These are phyloP conservation scores for Dimocarpus longan DNA, from an alignment of 345 rosid species.

Conservation along the genomic window DNA sequence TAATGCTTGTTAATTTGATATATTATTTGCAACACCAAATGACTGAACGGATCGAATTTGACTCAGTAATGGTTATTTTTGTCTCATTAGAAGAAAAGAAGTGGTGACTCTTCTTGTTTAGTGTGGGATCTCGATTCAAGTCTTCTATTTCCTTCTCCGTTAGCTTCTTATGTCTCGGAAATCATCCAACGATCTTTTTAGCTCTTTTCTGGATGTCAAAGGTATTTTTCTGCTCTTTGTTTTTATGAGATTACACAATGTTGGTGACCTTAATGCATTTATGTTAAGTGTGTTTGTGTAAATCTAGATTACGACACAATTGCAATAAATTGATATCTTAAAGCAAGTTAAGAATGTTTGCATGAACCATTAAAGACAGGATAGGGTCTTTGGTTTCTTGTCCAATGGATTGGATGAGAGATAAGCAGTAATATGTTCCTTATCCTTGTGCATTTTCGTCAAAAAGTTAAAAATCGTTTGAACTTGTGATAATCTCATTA, in stretches of 20 bases:
- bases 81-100: conserved; percentile 40
- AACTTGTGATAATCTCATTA: background rate
- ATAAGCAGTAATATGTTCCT: too few relatives aligned
- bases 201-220: conserved; percentile 72
- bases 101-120: conserved; percentile 39
- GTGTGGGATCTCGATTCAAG: conserved; percentile 91
- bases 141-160: conserved; percentile 78
- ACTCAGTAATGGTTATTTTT: conserved; percentile 4
- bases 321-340: background rate
- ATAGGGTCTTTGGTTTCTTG: background rate
- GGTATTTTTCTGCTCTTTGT: conserved; percentile 31
- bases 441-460: too few relatives aligned
- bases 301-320: background rate
- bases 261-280: background rate
- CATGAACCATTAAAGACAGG: background rate
- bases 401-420: background rate
- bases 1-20: too few relatives aligned
- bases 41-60: background rate
- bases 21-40: background rate
- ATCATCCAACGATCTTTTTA: conserved; percentile 70
- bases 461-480: too few relatives aligned
- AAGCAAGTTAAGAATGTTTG: background rate
- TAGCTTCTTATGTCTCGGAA: conserved; percentile 61
- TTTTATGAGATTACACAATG: background rate
- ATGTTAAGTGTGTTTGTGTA: background rate